Evolutionary conservation across 345 rosid genomes (phyloP), one percentile per base, ranked within the genome.

Genomic region (Dipteronia sinensis): DNA sequence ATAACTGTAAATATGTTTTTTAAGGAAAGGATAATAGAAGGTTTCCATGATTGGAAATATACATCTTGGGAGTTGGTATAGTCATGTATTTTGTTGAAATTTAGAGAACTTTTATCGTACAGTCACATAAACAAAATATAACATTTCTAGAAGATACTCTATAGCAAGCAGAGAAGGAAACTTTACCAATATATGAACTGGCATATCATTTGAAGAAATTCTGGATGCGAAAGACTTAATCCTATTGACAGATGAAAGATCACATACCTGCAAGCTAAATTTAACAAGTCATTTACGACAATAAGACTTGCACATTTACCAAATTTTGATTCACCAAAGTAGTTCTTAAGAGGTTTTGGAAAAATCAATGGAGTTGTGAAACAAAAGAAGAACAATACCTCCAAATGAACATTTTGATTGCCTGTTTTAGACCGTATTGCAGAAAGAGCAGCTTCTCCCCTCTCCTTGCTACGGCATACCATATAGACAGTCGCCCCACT

Each of bases 401-500:
- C 97, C 65, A 95, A 73, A 81, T 93, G 92, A 76, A 95, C 88
- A 78, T 95, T 90, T 59, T 79, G 81, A 78, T 89, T 95, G 77
- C 98, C 95, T 3, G 98, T 93, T 10, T 88, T 72, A 66, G 83
- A 85, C 72, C 80, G 90, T 77, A 95, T 93, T 77, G 89, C 83
- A 58, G 95, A 93, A 77, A 90, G 86, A 69, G 98, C 98, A 67
- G 88, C 90, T 81, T 93, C 91, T 58, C 98, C 98, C 73, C 88
- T 83, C 77, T 92, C 97, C 88, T 90, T 90, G 85, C 77, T 90
- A 56, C 97, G 98, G 63, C 98, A 93, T 62, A 95, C 89, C 89
- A 95, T 87, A 78, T 88, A 93, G 9, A 95, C 98, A 74, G 83
- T 92, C 29, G 95, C 98, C 19, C 98, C 98, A 64, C 98, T 95